Evolutionary conservation across 345 rosid genomes (phyloP).

Genomic region (Citrus cavaleriei): DNA sequence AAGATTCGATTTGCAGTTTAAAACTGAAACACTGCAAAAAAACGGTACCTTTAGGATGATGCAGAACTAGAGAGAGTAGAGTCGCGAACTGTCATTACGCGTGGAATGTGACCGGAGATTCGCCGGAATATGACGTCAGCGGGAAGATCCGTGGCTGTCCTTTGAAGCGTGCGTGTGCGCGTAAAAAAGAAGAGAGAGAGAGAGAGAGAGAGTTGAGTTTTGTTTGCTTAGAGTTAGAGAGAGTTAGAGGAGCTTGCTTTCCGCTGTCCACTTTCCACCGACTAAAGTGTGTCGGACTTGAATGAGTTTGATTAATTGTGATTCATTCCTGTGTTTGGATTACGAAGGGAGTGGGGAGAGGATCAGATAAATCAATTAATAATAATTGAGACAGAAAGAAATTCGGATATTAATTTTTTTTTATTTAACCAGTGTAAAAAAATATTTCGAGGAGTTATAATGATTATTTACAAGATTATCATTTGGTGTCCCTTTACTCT

Average conservation of each 20-base stretch:
- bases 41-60: neutral
- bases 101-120: constrained; percentile 15
- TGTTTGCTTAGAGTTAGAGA: too few relatives aligned
- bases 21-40: neutral
- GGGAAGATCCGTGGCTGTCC: neutral
- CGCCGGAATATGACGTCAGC: neutral
- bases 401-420: neutral
- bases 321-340: constrained; percentile 34
- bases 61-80: neutral
- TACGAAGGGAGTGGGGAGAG: constrained; percentile 23
- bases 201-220: neutral
- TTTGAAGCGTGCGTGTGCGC: neutral
- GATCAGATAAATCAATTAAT: neutral
- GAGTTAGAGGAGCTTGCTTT: neutral
- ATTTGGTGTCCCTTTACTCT: neutral
- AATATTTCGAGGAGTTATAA: neutral
- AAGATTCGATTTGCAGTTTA: neutral
- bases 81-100: constrained; percentile 23
- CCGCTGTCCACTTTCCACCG: constrained; percentile 21
- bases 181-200: neutral
- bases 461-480: neutral
- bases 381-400: neutral
- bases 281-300: constrained; percentile 35
- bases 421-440: neutral
- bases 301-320: constrained; percentile 38